A percentile compares a stretch with the other conserved stretches of the same genome.
Conservation (phyloP, 2,329 filamentous ascomycete species). For the Teratosphaeria viscida region DNA sequence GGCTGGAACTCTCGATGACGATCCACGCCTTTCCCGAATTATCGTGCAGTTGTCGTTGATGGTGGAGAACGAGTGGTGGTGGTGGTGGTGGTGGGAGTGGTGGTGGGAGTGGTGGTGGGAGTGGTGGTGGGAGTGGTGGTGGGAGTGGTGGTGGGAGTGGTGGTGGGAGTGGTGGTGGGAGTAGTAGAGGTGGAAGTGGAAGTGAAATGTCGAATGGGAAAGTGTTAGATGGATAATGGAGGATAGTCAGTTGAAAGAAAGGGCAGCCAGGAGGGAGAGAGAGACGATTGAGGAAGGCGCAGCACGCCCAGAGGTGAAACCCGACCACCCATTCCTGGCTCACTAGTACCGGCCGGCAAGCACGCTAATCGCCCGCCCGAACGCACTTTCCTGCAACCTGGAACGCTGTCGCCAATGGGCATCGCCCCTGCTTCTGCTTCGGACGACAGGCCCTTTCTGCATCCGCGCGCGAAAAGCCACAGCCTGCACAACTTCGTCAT, state of each 20-base stretch:
- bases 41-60: neutral
- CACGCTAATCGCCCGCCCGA: neutral
- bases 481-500: neutral
- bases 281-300: neutral
- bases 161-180: neutral
- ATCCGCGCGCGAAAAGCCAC: neutral
- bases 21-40: neutral
- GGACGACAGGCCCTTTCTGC: neutral
- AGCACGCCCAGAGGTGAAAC: neutral
- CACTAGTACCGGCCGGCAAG: neutral
- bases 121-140: neutral
- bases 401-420: neutral
- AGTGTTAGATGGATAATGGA: neutral
- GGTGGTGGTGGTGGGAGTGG: neutral
- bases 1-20: neutral
- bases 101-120: no score
- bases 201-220: neutral
- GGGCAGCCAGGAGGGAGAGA: neutral
- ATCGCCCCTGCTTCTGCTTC: neutral
- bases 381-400: neutral
- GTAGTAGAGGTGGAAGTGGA: neutral
- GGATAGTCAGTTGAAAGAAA: neutral
- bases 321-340: neutral
- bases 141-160: no score
- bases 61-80: neutral